A percentile compares a stretch with the other conserved stretches of the same genome.
These are phyloP conservation scores for Scheffersomyces spartinae DNA, from an alignment of 805 yeast genomes.

Conservation along the genomic window DNA sequence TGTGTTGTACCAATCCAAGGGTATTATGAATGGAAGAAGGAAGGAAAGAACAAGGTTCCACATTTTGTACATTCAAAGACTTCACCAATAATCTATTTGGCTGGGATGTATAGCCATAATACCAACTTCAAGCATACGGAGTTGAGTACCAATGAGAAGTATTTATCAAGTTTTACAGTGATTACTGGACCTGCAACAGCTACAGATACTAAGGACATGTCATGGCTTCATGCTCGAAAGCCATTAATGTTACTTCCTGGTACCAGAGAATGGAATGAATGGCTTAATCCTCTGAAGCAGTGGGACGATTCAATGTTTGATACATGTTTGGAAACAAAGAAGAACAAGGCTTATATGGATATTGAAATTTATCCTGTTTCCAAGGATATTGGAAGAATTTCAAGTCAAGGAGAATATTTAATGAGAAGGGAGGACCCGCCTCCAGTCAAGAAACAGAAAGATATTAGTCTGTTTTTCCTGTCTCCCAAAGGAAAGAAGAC, in stretches of 20 bases:
- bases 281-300: slow-evolving; percentile 41
- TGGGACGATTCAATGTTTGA: slow-evolving; percentile 31
- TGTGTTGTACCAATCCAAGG: slow-evolving; percentile 77
- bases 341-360: slow-evolving; percentile 17
- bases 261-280: slow-evolving; percentile 42
- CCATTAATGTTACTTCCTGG: slow-evolving; percentile 61
- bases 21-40: slow-evolving; percentile 70
- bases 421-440: too few relatives aligned
- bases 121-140: slow-evolving; percentile 11
- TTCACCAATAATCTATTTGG: slow-evolving; percentile 46
- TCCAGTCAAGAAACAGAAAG: slow-evolving; percentile 5
- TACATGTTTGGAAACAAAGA: slow-evolving; percentile 23
- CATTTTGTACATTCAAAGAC: slow-evolving; percentile 50
- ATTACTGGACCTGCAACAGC: slow-evolving; percentile 56
- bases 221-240: slow-evolving; percentile 69
- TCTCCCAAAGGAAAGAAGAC: too few relatives aligned
- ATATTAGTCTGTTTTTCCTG: slow-evolving; percentile 7
- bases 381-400: slow-evolving; percentile 51
- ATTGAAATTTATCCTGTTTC: slow-evolving; percentile 47
- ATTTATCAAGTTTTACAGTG: slow-evolving; percentile 47
- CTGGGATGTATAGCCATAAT: slow-evolving; percentile 35
- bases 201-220: slow-evolving; percentile 35
- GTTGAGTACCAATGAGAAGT: slow-evolving; percentile 7
- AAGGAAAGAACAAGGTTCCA: slow-evolving; percentile 40
- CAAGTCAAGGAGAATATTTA: slow-evolving; percentile 33